Percentiles rank a stretch among this genome's conserved stretches.
phyloP scores from a whole-genome alignment of 441 rosid genomes.

The Viola pubescens region DNA sequence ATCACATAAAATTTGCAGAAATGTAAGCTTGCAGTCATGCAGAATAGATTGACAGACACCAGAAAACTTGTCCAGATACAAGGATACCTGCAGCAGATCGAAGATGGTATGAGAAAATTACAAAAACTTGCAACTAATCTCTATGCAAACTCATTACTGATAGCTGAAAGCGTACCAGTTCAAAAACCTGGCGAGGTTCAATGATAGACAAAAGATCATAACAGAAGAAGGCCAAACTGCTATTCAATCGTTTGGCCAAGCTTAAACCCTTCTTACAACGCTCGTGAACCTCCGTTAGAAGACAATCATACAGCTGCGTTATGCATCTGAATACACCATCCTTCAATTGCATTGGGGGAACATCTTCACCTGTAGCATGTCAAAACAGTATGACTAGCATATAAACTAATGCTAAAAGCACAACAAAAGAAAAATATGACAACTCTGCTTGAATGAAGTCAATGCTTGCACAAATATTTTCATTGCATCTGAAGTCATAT shows the following conservation, averaged over 20 bases:
- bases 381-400: neutral
- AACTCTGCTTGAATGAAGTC: neutral
- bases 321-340: constrained; percentile 95
- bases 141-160: neutral
- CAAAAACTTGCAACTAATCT: neutral
- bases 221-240: constrained; percentile 99
- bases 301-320: constrained; percentile 93
- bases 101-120: neutral
- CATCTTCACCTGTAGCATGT: constrained; percentile 72
- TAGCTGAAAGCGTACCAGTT: constrained; percentile 54
- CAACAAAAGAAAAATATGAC: neutral
- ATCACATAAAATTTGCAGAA: constrained; percentile 92
- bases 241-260: constrained; percentile 92
- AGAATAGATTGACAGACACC: constrained; percentile 94
- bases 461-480: neutral
- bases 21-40: constrained; percentile 97
- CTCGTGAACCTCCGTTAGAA: constrained; percentile 94
- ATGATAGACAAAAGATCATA: constrained; percentile 91
- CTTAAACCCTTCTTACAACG: constrained; percentile 97
- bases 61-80: constrained; percentile 97
- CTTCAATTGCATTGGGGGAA: constrained; percentile 96
- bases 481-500: constrained; percentile 7
- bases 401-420: constrained; percentile 6
- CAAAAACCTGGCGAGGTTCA: constrained; percentile 99
- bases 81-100: constrained; percentile 63